A percentile compares a stretch with the other conserved stretches of the same genome.
Evolutionary conservation across 768 basidiomycete genomes (phyloP).

Genomic region (Leccinum fibrillosum): DNA sequence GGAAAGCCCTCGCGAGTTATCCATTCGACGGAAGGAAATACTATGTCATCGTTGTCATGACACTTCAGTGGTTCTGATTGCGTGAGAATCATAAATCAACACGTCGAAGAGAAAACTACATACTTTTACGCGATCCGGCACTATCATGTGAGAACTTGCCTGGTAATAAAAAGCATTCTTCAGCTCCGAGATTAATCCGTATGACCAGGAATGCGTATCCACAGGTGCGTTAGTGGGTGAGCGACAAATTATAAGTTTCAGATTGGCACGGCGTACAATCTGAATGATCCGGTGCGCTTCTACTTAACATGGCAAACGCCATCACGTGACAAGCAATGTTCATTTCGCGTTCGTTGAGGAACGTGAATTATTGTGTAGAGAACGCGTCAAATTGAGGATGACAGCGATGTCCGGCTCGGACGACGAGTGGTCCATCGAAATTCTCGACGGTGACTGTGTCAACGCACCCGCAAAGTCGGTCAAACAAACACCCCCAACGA

Average conservation of each 20-base stretch:
- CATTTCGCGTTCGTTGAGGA: slow-evolving; percentile 1
- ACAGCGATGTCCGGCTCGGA: slow-evolving; percentile 14
- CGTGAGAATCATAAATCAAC: neutral
- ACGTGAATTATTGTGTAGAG: neutral
- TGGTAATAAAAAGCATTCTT: neutral
- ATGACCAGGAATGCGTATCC: neutral
- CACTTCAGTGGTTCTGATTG: neutral
- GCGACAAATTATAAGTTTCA: too few species aligned
- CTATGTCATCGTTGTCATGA: neutral
- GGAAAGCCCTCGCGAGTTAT: neutral
- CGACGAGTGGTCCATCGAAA: slow-evolving; percentile 32
- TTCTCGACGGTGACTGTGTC: slow-evolving; percentile 22
- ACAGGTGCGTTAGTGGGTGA: neutral
- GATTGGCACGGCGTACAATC: too few species aligned
- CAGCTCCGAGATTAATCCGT: neutral
- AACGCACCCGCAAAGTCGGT: slow-evolving; percentile 9
- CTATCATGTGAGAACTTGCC: neutral
- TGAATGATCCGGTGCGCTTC: too few species aligned
- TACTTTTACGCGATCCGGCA: too few species aligned
- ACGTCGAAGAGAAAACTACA: neutral
- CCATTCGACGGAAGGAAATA: neutral
- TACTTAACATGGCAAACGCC: neutral
- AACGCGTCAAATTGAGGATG: slow-evolving; percentile 13
- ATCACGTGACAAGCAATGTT: slow-evolving; percentile 16
- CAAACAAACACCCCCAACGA: slow-evolving; percentile 19